These are phyloP conservation scores for Yamadazyma sp. DNA, from an alignment of 1,139 yeast genomes.

Conservation along the genomic window DNA sequence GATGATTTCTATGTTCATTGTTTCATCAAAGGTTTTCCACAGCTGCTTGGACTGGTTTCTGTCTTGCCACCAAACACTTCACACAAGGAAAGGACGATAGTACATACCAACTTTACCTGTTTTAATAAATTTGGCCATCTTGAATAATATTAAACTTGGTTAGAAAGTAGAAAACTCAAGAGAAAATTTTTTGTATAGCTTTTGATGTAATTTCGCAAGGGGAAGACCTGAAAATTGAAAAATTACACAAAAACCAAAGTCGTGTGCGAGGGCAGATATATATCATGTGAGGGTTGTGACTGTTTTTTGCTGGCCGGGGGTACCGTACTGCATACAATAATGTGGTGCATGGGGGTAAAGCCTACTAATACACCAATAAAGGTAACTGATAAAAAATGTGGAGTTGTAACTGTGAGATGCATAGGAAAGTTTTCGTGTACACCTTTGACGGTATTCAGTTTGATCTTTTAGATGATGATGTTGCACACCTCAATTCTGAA, in stretches of 20 bases:
- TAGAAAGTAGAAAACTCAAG: conserved; percentile 13
- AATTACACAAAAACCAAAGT: conserved; percentile 13
- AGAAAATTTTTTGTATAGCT: conserved; percentile 13
- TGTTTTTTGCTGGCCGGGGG: conserved; percentile 7
- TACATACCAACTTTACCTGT: conserved; percentile 99
- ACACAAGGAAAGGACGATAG: neutral
- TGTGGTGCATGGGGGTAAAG: too few relatives aligned
- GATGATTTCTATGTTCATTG: too few relatives aligned
- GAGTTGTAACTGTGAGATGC: too few relatives aligned
- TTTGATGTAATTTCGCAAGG: conserved; percentile 6
- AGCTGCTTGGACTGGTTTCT: neutral
- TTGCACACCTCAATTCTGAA: too few relatives aligned
- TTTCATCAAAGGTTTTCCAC: neutral
- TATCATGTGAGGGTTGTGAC: conserved; percentile 12
- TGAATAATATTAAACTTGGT: conserved; percentile 19
- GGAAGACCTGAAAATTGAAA: conserved; percentile 9
- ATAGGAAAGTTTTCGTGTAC: too few relatives aligned
- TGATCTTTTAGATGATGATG: too few relatives aligned
- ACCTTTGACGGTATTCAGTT: too few relatives aligned
- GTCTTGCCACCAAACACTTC: neutral
- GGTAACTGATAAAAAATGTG: too few relatives aligned
- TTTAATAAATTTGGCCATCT: conserved; percentile 97
- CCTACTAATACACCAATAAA: too few relatives aligned
- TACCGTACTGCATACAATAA: too few relatives aligned
- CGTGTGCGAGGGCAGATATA: neutral